A percentile compares a stretch with the other conserved stretches of the same genome.
phyloP scores from a whole-genome alignment of 1,139 yeast genomes.

The Candida sp. region DNA sequence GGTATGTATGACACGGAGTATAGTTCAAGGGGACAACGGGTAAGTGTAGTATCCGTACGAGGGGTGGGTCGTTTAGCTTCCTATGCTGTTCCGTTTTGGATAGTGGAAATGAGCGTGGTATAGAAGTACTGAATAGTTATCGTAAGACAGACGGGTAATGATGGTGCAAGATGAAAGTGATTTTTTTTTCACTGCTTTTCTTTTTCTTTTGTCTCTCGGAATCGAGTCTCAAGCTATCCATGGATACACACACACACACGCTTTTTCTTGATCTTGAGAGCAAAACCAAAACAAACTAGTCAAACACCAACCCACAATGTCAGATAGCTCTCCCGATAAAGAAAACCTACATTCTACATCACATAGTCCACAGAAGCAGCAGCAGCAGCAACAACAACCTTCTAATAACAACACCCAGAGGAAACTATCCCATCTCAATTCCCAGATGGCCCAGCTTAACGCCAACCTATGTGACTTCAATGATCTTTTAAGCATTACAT shows the following conservation, averaged over 20 bases:
- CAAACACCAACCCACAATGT: not conserved
- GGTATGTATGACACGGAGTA: not conserved
- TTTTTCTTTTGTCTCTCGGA: not conserved
- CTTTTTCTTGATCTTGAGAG: not conserved
- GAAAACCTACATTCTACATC: not conserved
- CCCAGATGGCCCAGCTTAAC: constrained; percentile 66
- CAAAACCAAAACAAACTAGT: not conserved
- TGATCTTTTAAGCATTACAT: constrained; percentile 55
- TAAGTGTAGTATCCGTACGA: not conserved
- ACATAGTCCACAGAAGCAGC: not conserved
- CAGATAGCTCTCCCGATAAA: not conserved
- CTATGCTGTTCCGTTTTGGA: not conserved
- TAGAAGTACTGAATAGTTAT: not conserved
- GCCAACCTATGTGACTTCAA: constrained; percentile 63
- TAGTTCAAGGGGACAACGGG: not conserved
- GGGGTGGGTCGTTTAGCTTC: too few relatives aligned
- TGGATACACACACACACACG: not conserved
- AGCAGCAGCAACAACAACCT: not conserved
- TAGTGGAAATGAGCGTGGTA: not conserved
- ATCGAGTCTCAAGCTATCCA: not conserved
- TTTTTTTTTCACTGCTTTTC: not conserved
- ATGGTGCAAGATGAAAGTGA: not conserved
- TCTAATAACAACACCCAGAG: constrained; percentile 29
- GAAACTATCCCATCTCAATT: constrained; percentile 62
- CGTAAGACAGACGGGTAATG: not conserved